Evolutionary conservation across 345 rosid genomes (phyloP), one percentile per base, ranked within the genome.

Genomic region (Aquilaria yunnanensis): DNA sequence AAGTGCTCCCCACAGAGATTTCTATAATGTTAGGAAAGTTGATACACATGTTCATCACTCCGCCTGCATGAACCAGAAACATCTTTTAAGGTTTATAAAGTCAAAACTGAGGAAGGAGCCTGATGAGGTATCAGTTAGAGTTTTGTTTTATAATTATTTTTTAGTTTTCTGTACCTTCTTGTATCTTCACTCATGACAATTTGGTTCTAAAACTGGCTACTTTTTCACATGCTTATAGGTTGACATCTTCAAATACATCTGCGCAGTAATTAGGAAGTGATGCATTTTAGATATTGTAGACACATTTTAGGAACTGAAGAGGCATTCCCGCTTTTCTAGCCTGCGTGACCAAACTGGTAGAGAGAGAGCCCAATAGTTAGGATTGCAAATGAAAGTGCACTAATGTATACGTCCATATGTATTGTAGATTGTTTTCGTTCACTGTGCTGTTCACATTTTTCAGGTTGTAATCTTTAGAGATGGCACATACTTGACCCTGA

Each of bases 61-160:
- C 11, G 99, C 99, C 29, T 95, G 99, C 73, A 95, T 91, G 99
- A 91, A 91, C 85, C 99, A 91, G 86, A 95, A 95, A 70, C 99
- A 95, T 75, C 96, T 95, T 62, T 72, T 95, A 70, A 84, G 97
- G 85, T 95, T 95, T 77, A 95, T 95, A 59, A 95, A 95, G 85
- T 95, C 99, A 9, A 95, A 95, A 72, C 81, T 91, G 80, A 74
- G 92, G 78, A 89, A 91, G 75, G 99, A 95, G 72, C 99, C 98
- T 4, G 96, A 87, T 74, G 99, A 95, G 98, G 99, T 95, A 84
- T 57, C 7, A 10, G 33, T 68, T 41, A 46, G 62, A 49, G 3
- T 54, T 54, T 12, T 14, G 43, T 37, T 9, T 37, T 37, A 4
- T 37, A 37, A 9, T 37, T 37, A 23, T 23, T 23, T 23, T 23